Evolutionary conservation across 768 basidiomycete species (phyloP), one percentile per base, ranked within the genome.

Genomic region (Psilocybe azurescens): DNA sequence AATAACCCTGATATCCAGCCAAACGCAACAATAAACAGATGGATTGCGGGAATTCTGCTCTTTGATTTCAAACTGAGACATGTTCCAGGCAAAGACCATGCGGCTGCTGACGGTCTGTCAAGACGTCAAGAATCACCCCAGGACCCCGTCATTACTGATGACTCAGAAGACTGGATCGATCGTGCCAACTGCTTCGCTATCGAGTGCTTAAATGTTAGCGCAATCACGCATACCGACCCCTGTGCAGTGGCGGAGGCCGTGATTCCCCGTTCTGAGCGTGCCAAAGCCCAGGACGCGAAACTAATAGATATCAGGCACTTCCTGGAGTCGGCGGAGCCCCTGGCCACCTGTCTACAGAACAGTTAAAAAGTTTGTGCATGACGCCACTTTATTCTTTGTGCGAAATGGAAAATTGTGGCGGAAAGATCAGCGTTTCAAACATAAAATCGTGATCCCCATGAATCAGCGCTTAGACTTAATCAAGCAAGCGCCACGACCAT

Each of bases 41-140:
- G 81, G 81, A 78, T 82, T 49, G 72, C 72, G 0, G 72, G 63
- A 2, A 79, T 83, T 16, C 66, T 75, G 0, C 55, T 78, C 0
- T 81, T 78, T 56, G 52, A 72, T 20, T 77, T 79, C 61, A 63
- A 62, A 1, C 63, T 81, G 0, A 57, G 69, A 0, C 81, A 82
- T 55, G 69, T 82, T 0, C 74, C 77, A 1, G 71, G 64, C 0
- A 51, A 61, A 46, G 55, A 48, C 0, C 63, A 77, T 3, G 52
- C 58, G 8, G 47, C 18, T 2, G 18, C 18, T 2, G 47, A 49
- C 9, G 47, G 47, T n/a, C n/a, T 49, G 3, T 49, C 47, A 18
- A 2, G 47, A 8, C n/a, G n/a, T n/a, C n/a, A n/a, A n/a, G n/a
- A 49, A 18, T 33, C 33, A 33, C 33, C 4, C 5, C 9, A 8